phyloP scores from a whole-genome alignment of 1,284 basidiomycete species.

The Quambalaria eucalypti region DNA sequence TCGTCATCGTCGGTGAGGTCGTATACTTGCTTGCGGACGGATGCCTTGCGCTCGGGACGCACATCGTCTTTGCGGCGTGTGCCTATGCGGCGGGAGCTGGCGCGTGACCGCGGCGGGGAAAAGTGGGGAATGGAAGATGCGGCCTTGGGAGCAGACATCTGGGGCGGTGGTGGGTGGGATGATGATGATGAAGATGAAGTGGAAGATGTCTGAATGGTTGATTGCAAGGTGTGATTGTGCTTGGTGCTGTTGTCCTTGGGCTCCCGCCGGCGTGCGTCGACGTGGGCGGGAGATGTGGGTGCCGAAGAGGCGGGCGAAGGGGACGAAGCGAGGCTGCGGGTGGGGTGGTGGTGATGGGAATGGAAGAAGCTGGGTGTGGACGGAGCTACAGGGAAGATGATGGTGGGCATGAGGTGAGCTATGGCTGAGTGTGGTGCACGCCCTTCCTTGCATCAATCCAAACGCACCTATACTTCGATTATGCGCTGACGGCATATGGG shows the following conservation, averaged over 20 bases:
- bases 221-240: neutral
- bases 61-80: neutral
- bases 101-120: neutral
- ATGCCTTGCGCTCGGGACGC: constrained; percentile 25
- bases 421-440: no score
- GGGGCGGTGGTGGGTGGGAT: neutral
- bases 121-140: neutral
- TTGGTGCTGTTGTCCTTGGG: neutral
- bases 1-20: constrained; percentile 19
- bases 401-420: no score
- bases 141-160: neutral
- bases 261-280: neutral
- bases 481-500: no score
- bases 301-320: neutral
- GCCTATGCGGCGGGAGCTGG: neutral
- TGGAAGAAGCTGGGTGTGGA: neutral
- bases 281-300: neutral
- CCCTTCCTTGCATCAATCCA: no score
- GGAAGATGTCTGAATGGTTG: neutral
- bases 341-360: neutral
- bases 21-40: constrained; percentile 32
- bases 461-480: no score
- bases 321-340: neutral
- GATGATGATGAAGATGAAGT: neutral
- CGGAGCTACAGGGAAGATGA: neutral